Conservation (phyloP, 805 yeast species). For the Peterozyma toletana region DNA sequence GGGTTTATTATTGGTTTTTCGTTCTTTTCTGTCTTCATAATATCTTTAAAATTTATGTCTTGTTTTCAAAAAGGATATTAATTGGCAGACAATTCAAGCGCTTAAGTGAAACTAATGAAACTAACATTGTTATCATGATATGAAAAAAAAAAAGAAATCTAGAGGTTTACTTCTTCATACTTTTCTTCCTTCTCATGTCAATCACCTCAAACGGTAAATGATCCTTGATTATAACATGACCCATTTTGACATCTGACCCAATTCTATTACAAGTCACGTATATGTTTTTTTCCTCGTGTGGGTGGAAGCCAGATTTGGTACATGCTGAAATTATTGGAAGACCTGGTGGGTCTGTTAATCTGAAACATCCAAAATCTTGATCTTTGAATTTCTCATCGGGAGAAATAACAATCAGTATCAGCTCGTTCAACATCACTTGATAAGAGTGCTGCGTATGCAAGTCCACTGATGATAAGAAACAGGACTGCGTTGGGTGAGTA, state of each 20-base stretch:
- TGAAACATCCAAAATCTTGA: slow-evolving; percentile 47
- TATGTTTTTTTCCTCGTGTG: slow-evolving; percentile 44
- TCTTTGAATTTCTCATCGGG: slow-evolving; percentile 31
- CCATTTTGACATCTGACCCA: slow-evolving; percentile 21
- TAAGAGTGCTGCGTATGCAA: slow-evolving; percentile 63
- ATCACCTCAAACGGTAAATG: slow-evolving; percentile 40
- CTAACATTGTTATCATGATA: no score
- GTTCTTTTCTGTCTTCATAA: no score
- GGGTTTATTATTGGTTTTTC: no score
- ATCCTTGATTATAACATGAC: slow-evolving; percentile 40
- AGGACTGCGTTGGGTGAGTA: slow-evolving; percentile 70
- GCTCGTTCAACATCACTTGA: slow-evolving; percentile 65
- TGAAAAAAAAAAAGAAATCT: no score
- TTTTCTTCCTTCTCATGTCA: slow-evolving; percentile 33
- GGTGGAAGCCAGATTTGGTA: slow-evolving; percentile 47
- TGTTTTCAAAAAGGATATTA: no score
- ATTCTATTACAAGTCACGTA: slow-evolving; percentile 38
- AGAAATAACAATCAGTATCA: slow-evolving; percentile 61
- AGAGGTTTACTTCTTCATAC: neutral
- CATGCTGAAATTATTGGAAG: slow-evolving; percentile 48
- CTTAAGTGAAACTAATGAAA: no score
- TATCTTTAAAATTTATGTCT: no score
- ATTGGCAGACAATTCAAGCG: no score
- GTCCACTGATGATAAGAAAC: slow-evolving; percentile 60
- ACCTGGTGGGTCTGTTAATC: slow-evolving; percentile 64